Evolutionary conservation across 495 filamentous ascomycete species (phyloP).

Genomic region (Neurospora sp.): DNA sequence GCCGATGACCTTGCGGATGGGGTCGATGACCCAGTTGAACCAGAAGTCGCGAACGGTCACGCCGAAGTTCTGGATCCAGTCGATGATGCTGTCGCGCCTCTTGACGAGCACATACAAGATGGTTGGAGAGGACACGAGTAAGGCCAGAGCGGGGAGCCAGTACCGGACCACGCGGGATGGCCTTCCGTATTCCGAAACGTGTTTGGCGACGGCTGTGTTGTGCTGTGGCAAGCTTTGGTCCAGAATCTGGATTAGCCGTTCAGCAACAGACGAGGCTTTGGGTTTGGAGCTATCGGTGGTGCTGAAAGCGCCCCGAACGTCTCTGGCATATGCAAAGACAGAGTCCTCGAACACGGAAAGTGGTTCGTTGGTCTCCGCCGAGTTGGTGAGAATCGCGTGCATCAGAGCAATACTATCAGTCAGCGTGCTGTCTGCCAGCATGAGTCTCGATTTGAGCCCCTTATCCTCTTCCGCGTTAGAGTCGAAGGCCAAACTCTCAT

Average conservation of each 20-base stretch:
- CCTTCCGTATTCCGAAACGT: constrained; percentile 54
- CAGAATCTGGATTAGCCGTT: background rate
- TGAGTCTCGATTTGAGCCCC: constrained; percentile 57
- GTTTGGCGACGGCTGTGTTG: constrained; percentile 31
- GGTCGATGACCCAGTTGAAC: constrained; percentile 89
- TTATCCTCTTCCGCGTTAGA: constrained; percentile 33
- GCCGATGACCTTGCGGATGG: constrained; percentile 66
- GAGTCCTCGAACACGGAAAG: constrained; percentile 65
- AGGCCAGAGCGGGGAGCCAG: constrained; percentile 63
- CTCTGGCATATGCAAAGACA: constrained; percentile 44
- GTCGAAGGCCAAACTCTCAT: constrained; percentile 61
- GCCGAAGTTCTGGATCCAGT: constrained; percentile 69
- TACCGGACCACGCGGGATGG: constrained; percentile 72
- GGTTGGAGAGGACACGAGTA: constrained; percentile 70
- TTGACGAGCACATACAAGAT: constrained; percentile 65
- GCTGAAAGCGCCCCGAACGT: background rate
- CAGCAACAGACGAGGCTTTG: background rate
- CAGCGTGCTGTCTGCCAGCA: constrained; percentile 59
- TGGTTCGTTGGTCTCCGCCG: background rate
- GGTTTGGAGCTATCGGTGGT: background rate
- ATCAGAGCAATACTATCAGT: constrained; percentile 67
- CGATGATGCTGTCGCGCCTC: constrained; percentile 58
- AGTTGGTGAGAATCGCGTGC: constrained; percentile 60
- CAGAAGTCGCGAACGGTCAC: constrained; percentile 78
- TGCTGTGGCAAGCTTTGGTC: constrained; percentile 50